Evolutionary conservation across 306 rosid genomes (phyloP).

Genomic region (Cicer cuneatum): DNA sequence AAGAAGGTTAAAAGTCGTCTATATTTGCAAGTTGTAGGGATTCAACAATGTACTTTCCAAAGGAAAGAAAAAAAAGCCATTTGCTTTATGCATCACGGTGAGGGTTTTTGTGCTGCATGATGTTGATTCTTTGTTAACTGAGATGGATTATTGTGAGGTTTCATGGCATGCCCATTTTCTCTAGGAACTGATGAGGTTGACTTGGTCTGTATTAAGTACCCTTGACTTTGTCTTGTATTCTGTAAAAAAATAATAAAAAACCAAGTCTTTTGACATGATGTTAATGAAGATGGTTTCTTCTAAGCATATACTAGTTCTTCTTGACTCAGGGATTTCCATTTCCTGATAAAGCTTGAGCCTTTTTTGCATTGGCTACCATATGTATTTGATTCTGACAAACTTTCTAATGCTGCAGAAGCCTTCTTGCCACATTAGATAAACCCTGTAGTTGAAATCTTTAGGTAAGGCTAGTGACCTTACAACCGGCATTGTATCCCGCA

Average conservation of each 20-base stretch:
- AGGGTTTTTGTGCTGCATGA: neutral
- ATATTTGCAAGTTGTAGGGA: neutral
- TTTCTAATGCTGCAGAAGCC: neutral
- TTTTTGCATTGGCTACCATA: neutral
- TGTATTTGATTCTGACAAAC: neutral
- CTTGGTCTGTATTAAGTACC: neutral
- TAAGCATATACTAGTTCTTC: neutral
- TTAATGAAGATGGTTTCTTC: neutral
- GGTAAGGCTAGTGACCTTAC: neutral
- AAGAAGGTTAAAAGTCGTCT: neutral
- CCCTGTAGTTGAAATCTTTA: neutral
- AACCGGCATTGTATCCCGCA: neutral
- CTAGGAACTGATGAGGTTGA: neutral
- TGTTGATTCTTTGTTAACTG: neutral
- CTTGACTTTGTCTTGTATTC: neutral
- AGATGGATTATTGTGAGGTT: neutral
- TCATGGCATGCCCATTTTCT: neutral
- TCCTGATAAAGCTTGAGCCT: neutral
- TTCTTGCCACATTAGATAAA: neutral
- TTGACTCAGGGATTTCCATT: neutral
- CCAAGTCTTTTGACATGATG: neutral
- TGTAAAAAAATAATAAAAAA: neutral
- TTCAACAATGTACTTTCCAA: neutral
- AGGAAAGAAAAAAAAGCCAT: neutral
- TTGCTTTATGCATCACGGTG: neutral